Conservation (phyloP, 176 grass and related monocot genomes). For the Pontederia paniculata region DNA sequence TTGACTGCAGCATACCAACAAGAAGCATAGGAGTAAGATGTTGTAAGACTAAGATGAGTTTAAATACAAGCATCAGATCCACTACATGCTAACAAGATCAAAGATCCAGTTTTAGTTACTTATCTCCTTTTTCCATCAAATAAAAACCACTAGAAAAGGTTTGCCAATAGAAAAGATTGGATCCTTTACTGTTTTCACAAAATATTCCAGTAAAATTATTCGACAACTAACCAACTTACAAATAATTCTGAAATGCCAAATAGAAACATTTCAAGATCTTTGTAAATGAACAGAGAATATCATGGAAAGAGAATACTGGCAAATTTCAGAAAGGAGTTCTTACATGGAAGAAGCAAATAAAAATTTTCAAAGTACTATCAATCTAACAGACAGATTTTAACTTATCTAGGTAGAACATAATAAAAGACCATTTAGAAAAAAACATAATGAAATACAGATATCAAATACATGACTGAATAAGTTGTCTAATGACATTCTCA, state of each 20-base stretch:
- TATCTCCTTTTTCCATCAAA: too few species aligned
- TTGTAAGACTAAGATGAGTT: not conserved
- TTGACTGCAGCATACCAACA: slow-evolving; percentile 50
- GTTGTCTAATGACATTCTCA: slow-evolving; percentile 24
- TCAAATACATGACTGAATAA: not conserved
- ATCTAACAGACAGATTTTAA: not conserved
- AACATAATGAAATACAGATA: not conserved
- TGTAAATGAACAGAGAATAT: not conserved
- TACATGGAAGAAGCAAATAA: too few species aligned
- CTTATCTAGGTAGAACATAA: too few species aligned
- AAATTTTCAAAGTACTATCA: not conserved
- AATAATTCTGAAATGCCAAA: too few species aligned
- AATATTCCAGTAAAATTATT: not conserved
- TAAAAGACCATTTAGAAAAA: not conserved
- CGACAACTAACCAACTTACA: not conserved
- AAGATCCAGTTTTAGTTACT: not conserved
- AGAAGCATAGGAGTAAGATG: not conserved
- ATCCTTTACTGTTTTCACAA: not conserved
- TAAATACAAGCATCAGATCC: not conserved
- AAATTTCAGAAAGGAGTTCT: too few species aligned
- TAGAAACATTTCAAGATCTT: too few species aligned
- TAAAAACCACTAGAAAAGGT: not conserved
- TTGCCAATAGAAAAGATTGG: not conserved
- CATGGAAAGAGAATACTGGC: too few species aligned
- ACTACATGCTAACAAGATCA: not conserved